A percentile compares a stretch with the other conserved stretches of the same genome.
Conservation (phyloP, 768 basidiomycete species). For the Rhodotorula graminis region DNA sequence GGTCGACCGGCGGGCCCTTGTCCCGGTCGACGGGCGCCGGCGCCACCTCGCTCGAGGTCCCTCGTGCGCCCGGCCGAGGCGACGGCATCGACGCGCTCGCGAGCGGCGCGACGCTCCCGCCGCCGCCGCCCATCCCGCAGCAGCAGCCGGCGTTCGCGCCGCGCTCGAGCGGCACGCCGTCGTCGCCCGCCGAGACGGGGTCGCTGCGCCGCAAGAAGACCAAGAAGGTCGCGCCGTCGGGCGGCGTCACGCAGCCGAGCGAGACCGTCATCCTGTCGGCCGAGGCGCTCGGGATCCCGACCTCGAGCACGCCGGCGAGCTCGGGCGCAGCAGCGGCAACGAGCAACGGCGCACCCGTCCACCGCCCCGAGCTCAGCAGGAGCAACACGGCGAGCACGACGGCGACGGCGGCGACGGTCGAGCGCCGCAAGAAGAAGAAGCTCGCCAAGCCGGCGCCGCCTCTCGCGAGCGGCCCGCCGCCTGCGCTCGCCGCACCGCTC, state of each 20-base stretch:
- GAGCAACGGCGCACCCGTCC: no score
- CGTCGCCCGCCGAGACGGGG: not conserved
- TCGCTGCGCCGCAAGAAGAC: slow-evolving; percentile 27
- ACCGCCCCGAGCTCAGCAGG: not conserved
- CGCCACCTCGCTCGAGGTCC: not conserved
- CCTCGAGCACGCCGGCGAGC: not conserved
- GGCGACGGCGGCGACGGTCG: not conserved
- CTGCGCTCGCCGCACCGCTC: not conserved
- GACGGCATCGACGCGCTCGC: slow-evolving; percentile 1
- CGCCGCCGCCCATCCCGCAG: not conserved
- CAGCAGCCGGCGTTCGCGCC: not conserved
- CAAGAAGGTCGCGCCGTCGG: not conserved
- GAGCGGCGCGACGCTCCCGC: not conserved
- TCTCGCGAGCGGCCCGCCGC: not conserved
- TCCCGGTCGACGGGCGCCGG: not conserved
- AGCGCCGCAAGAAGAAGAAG: slow-evolving; percentile 18
- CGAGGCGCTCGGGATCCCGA: slow-evolving; percentile 32
- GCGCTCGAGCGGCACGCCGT: not conserved
- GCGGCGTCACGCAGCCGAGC: slow-evolving; percentile 7
- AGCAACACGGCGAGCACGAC: slow-evolving; percentile 14
- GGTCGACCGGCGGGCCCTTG: not conserved
- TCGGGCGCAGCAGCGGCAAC: not conserved
- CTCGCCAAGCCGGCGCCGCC: slow-evolving; percentile 13
- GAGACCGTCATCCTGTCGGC: slow-evolving; percentile 33
- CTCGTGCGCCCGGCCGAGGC: slow-evolving; percentile 1